Conservation (phyloP, 495 filamentous ascomycete species). For the Talaromyces liani region DNA sequence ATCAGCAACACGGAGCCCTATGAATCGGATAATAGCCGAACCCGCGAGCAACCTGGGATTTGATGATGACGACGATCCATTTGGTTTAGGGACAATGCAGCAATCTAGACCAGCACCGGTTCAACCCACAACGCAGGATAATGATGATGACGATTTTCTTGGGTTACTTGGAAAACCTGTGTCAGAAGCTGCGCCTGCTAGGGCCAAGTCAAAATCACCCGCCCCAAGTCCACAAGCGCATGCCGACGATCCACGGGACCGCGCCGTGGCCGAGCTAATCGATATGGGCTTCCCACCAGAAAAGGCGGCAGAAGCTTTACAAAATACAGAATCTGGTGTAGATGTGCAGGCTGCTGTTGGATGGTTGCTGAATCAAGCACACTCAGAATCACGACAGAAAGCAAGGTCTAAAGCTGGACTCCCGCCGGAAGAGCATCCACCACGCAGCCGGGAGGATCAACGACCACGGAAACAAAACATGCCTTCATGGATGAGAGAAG, state of each 20-base stretch:
- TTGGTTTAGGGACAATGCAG: constrained; percentile 66
- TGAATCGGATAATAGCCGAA: background rate
- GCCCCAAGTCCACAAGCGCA: constrained; percentile 19
- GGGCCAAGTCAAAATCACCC: constrained; percentile 33
- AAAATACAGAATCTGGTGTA: constrained; percentile 67
- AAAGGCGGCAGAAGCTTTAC: constrained; percentile 68
- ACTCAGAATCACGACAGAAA: constrained; percentile 62
- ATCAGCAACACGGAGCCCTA: background rate
- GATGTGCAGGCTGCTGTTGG: constrained; percentile 85
- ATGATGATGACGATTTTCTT: constrained; percentile 75
- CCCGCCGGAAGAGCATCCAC: background rate
- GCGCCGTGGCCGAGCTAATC: constrained; percentile 79
- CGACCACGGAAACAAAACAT: constrained; percentile 28
- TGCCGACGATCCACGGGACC: constrained; percentile 59
- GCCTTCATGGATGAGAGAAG: constrained; percentile 40
- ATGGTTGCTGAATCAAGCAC: constrained; percentile 85
- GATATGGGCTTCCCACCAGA: constrained; percentile 91
- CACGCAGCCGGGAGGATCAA: constrained; percentile 23
- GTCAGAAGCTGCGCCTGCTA: constrained; percentile 56
- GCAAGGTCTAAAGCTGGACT: constrained; percentile 18
- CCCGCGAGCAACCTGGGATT: background rate
- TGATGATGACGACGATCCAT: constrained; percentile 68
- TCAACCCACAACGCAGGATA: constrained; percentile 16
- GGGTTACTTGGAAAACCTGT: constrained; percentile 83
- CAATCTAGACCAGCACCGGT: constrained; percentile 29